Conservation (phyloP, 352 stramenopile genomes). For the Pythium scleroteichum region DNA sequence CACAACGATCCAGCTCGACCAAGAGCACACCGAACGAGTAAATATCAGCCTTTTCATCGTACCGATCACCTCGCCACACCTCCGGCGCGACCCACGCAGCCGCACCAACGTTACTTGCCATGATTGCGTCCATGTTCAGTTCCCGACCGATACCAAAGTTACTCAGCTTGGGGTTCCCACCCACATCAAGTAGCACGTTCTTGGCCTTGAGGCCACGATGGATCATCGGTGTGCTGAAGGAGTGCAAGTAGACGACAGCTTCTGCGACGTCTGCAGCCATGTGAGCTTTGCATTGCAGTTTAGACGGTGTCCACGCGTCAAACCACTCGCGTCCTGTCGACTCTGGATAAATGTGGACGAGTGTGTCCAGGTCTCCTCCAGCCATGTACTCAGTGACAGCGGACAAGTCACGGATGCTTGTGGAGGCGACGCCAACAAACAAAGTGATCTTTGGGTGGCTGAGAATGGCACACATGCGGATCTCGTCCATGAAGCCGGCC, state of each 20-base stretch:
- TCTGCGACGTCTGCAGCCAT: constrained; percentile 14
- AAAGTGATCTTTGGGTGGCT: constrained; percentile 31
- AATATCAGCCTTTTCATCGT: constrained; percentile 31
- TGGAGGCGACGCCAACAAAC: constrained; percentile 32
- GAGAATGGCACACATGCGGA: constrained; percentile 30
- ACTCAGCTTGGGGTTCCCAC: constrained; percentile 12
- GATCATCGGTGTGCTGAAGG: constrained; percentile 13
- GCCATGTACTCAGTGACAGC: constrained; percentile 31
- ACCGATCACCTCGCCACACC: constrained; percentile 23
- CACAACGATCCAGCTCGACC: constrained; percentile 24
- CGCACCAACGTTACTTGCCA: constrained; percentile 24
- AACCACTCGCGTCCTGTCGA: neutral
- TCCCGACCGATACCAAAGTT: constrained; percentile 18
- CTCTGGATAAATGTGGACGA: constrained; percentile 8
- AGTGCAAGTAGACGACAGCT: constrained; percentile 24
- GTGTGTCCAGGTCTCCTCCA: constrained; percentile 21
- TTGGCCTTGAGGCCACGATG: constrained; percentile 17
- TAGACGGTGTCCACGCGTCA: neutral
- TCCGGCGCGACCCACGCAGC: constrained; percentile 29
- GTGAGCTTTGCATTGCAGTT: neutral
- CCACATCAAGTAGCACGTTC: constrained; percentile 13
- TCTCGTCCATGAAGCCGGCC: constrained; percentile 33
- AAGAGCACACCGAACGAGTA: constrained; percentile 31
- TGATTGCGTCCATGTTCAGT: constrained; percentile 8
- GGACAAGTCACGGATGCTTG: constrained; percentile 24